A percentile compares a stretch with the other conserved stretches of the same genome.
phyloP scores from a whole-genome alignment of 2,329 filamentous ascomycete species.

The Rutstroemia sp. region DNA sequence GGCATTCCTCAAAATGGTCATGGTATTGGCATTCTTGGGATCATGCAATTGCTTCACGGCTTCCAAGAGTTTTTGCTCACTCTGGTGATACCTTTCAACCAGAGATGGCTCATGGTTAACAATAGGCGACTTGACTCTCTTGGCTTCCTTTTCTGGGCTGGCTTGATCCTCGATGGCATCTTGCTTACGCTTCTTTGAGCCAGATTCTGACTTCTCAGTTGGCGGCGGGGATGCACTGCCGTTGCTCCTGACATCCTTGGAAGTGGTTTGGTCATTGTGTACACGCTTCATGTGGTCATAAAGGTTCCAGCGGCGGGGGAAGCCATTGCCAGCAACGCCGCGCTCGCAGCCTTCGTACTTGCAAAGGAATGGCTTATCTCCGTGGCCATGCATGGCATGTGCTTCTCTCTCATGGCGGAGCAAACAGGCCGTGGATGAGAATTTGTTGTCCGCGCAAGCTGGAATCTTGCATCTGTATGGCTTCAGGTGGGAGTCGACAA shows the following conservation, averaged over 20 bases:
- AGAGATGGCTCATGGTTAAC: constrained; percentile 23
- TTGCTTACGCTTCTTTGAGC: constrained; percentile 27
- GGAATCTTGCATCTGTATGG: constrained; percentile 89
- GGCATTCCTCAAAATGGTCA: constrained; percentile 21
- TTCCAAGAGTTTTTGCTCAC: constrained; percentile 20
- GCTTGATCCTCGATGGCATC: constrained; percentile 19
- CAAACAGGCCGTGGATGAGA: constrained; percentile 91
- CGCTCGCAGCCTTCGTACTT: constrained; percentile 83
- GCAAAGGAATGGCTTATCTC: constrained; percentile 87
- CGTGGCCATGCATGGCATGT: constrained; percentile 91
- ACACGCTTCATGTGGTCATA: constrained; percentile 96
- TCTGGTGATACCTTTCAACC: constrained; percentile 24
- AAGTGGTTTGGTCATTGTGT: constrained; percentile 46
- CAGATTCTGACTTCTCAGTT: constrained; percentile 10
- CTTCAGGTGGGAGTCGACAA: constrained; percentile 92
- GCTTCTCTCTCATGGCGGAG: constrained; percentile 93
- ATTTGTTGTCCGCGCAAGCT: constrained; percentile 76
- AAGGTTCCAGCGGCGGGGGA: constrained; percentile 92
- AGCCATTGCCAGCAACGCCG: constrained; percentile 73
- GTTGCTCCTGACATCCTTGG: constrained; percentile 18
- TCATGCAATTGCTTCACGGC: constrained; percentile 25
- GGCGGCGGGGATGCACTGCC: constrained; percentile 22
- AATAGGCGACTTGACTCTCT: constrained; percentile 21
- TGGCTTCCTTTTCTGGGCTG: constrained; percentile 20
- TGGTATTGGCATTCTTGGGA: constrained; percentile 20